Percentiles rank a stretch among this genome's conserved stretches.
phyloP scores from a whole-genome alignment of 805 yeast genomes.

The Saturnispora sanitii region DNA sequence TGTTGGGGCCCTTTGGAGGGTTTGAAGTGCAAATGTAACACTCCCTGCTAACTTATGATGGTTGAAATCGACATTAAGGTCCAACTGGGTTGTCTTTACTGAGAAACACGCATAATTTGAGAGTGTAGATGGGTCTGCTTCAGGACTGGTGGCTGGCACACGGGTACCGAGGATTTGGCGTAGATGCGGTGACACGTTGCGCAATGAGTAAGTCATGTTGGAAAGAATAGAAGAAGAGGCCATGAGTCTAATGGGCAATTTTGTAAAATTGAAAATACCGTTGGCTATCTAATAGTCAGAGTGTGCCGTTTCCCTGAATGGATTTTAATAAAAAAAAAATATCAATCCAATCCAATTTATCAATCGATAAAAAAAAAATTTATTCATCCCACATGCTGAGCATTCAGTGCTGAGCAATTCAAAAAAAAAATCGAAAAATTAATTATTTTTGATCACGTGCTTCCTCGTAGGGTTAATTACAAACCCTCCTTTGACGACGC shows the following conservation, averaged over 20 bases:
- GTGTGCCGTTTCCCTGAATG: background rate
- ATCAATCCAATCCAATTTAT: too few relatives aligned
- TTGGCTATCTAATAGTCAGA: background rate
- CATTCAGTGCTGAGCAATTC: too few relatives aligned
- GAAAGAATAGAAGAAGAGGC: background rate
- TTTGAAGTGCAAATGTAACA: constrained; percentile 38
- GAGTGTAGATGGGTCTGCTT: background rate
- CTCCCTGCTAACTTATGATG: constrained; percentile 43
- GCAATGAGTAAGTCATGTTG: background rate
- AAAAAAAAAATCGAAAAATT: background rate
- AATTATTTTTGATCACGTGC: too few relatives aligned
- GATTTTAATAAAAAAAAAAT: background rate
- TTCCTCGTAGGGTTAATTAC: too few relatives aligned
- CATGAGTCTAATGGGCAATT: background rate
- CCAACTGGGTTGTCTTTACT: background rate
- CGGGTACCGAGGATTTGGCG: background rate
- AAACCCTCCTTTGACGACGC: too few relatives aligned
- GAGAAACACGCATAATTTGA: background rate
- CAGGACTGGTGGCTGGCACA: background rate
- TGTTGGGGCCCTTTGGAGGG: constrained; percentile 22
- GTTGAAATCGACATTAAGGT: constrained; percentile 41
- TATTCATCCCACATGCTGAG: too few relatives aligned
- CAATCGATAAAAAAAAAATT: too few relatives aligned
- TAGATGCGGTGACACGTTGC: background rate
- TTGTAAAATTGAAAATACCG: background rate